Evolutionary conservation across 345 rosid species (phyloP), one percentile per base, ranked within the genome.

Genomic region (Citrus reticulata): DNA sequence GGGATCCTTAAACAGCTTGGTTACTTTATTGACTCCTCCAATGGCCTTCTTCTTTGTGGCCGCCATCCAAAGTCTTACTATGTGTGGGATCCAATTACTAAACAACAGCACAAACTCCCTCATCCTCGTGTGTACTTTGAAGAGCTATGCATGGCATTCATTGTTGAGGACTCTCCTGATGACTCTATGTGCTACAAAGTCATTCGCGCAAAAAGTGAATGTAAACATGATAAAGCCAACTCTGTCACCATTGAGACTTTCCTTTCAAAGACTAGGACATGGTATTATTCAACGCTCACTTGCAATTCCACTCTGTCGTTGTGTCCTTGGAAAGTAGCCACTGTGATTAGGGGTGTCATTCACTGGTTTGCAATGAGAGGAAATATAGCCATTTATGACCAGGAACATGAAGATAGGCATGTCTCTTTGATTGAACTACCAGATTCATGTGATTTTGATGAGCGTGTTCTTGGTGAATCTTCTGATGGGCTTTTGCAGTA

Each of bases 21-120:
- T 20, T 91, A 89, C 84, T 89, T 89, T 76, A 88, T 91, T 7
- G 95, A 91, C 82, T 88, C 93, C 42, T 84, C 87, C 24, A 83
- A 87, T 22, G 93, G 95, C 27, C 60, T 87, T 80, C 85, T 91
- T 78, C 91, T 91, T 22, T 89, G 93, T 70, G 95, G 95, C 59
- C 87, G 95, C 20, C 93, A 91, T 81, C 93, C 95, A 8, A 91
- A 86, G 81, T 74, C 87, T 70, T 91, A 91, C 80, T 88, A 72
- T 87, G 77, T 89, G 69, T 91, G 88, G 89, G 86, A 91, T 85
- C 89, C 86, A 0, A 24, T 29, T 40, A 84, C 90, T 9, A 75
- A 39, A 71, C 57, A 86, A 51, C 75, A 71, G 54, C 73, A 82
- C 63, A 73, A 84, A 80, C 84, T 91, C 61, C 95, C 95, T 8